Percentiles rank a stretch among this genome's conserved stretches.
Evolutionary conservation across 768 basidiomycete genomes (phyloP).

Genomic region (Tricholoma sp.): DNA sequence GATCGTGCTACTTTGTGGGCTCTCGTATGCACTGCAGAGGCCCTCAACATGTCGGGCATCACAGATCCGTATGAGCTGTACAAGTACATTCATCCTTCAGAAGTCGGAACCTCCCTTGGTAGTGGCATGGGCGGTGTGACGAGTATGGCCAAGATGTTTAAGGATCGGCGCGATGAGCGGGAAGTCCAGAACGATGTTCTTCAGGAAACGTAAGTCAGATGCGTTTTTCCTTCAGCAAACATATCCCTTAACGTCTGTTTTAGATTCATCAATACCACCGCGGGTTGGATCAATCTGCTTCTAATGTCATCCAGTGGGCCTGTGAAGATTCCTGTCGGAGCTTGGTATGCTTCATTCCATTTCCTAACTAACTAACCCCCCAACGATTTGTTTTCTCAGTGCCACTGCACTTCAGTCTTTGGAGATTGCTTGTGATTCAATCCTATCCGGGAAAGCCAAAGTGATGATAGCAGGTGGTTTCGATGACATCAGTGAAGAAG

Average conservation of each 20-base stretch:
- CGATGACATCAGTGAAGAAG: conserved; percentile 97
- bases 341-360: conserved; percentile 60
- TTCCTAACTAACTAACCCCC: conserved; percentile 4
- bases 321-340: conserved; percentile 98
- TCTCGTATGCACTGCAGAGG: conserved; percentile 89
- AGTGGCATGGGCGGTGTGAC: conserved; percentile 97
- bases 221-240: background rate
- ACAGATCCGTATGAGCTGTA: conserved; percentile 98
- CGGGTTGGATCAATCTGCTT: conserved; percentile 95
- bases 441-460: conserved; percentile 94
- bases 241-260: background rate
- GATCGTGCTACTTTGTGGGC: conserved; percentile 95
- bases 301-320: conserved; percentile 95
- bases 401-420: conserved; percentile 97
- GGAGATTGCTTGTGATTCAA: conserved; percentile 96
- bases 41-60: conserved; percentile 93
- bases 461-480: conserved; percentile 99
- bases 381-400: conserved; percentile 30
- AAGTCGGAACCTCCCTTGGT: conserved; percentile 90
- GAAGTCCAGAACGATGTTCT: conserved; percentile 98
- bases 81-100: conserved; percentile 93
- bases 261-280: conserved; percentile 98
- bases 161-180: conserved; percentile 95
- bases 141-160: conserved; percentile 95
- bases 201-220: conserved; percentile 82